Evolutionary conservation across 129 eudicot species (phyloP).

Genomic region (Calendula officinalis): DNA sequence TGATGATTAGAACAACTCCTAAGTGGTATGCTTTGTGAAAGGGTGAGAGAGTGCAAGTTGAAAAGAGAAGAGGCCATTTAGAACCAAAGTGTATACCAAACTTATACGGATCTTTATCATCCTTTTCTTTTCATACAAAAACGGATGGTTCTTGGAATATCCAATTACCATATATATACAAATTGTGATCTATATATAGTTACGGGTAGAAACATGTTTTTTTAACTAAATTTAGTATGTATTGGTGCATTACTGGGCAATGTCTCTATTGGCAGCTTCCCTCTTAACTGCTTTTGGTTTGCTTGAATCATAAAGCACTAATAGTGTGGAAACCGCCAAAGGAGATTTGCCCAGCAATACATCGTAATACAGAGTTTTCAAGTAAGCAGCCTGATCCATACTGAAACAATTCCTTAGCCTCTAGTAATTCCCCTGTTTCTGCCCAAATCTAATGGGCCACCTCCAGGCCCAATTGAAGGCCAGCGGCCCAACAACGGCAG

Average conservation of each 20-base stretch:
- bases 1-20: not conserved
- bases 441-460: too few relatives aligned
- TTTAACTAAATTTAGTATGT: slow-evolving; percentile 1
- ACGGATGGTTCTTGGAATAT: slow-evolving; percentile 26
- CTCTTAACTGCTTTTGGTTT: not conserved
- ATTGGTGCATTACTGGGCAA: slow-evolving; percentile 22
- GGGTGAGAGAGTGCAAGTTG: not conserved
- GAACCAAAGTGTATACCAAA: not conserved
- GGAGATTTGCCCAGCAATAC: slow-evolving; percentile 29
- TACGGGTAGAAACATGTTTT: not conserved
- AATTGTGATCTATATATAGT: slow-evolving; percentile 20
- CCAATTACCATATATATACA: slow-evolving; percentile 22
- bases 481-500: too few relatives aligned
- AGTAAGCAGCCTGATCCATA: too few relatives aligned
- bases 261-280: slow-evolving; percentile 11
- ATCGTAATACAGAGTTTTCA: not conserved
- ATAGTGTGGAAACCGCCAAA: slow-evolving; percentile 11
- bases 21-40: too few relatives aligned
- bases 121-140: not conserved
- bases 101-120: slow-evolving; percentile 9
- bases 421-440: too few relatives aligned
- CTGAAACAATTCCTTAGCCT: too few relatives aligned
- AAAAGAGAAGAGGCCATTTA: not conserved
- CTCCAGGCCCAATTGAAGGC: too few relatives aligned
- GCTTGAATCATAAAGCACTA: not conserved